Percentiles rank a stretch among this genome's conserved stretches.
Conservation (phyloP, 2,329 filamentous ascomycete species). For the Aureobasidium sp. region DNA sequence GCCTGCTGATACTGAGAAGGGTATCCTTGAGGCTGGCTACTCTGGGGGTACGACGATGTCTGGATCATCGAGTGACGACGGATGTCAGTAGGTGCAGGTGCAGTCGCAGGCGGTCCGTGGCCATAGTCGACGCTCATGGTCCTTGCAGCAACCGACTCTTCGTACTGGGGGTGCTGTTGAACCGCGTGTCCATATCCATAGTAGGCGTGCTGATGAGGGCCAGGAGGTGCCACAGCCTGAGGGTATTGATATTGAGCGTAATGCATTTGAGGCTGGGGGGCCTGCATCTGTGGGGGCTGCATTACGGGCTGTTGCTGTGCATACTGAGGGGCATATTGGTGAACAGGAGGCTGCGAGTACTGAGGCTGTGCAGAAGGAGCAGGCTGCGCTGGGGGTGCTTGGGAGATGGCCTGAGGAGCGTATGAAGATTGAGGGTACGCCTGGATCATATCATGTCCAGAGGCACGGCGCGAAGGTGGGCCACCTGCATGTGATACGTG, state of each 20-base stretch:
- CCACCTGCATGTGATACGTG: slow-evolving; percentile 26
- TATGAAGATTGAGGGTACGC: slow-evolving; percentile 33
- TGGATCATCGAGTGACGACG: slow-evolving; percentile 37
- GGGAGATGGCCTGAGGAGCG: slow-evolving; percentile 28
- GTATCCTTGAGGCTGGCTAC: slow-evolving; percentile 26
- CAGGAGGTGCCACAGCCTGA: slow-evolving; percentile 24
- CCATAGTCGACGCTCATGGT: slow-evolving; percentile 36
- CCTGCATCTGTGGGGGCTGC: slow-evolving; percentile 18
- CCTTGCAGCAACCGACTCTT: slow-evolving; percentile 29
- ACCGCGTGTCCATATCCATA: slow-evolving; percentile 35
- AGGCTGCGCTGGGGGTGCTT: slow-evolving; percentile 31
- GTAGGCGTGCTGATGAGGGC: slow-evolving; percentile 29
- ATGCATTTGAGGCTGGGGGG: slow-evolving; percentile 23
- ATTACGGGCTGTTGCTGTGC: slow-evolving; percentile 10
- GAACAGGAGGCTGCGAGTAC: slow-evolving; percentile 27
- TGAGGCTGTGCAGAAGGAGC: slow-evolving; percentile 33
- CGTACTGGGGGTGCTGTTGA: slow-evolving; percentile 32
- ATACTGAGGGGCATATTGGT: slow-evolving; percentile 19
- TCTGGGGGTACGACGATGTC: slow-evolving; percentile 28
- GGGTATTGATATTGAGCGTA: slow-evolving; percentile 25
- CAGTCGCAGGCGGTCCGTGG: slow-evolving; percentile 11
- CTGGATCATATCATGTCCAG: slow-evolving; percentile 39
- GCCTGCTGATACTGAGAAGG: slow-evolving; percentile 30
- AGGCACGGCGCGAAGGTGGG: slow-evolving; percentile 34
- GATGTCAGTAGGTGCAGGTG: slow-evolving; percentile 30